phyloP scores from a whole-genome alignment of 2,329 filamentous ascomycete species.

The Talaromyces islandicus region DNA sequence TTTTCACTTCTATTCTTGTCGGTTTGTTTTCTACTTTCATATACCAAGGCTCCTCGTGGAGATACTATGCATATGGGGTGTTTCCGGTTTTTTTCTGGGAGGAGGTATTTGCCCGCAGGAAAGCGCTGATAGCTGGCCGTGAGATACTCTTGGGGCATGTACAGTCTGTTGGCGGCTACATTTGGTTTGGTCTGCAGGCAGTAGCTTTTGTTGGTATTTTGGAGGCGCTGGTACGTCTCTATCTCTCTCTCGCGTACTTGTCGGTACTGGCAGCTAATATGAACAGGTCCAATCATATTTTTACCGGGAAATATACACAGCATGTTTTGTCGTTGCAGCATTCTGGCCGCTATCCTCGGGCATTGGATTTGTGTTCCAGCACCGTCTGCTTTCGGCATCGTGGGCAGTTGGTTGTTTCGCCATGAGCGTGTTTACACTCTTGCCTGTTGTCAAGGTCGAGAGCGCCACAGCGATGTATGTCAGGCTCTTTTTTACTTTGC shows the following conservation, averaged over 20 bases:
- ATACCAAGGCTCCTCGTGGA: conserved; percentile 69
- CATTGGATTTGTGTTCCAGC: conserved; percentile 60
- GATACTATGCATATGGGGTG: conserved; percentile 86
- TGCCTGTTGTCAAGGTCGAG: conserved; percentile 82
- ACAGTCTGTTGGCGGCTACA: conserved; percentile 51
- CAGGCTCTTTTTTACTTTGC: neutral
- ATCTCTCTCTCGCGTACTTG: neutral
- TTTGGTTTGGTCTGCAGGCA: conserved; percentile 58
- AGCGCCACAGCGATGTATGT: conserved; percentile 65
- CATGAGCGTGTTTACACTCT: conserved; percentile 87
- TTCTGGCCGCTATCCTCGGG: conserved; percentile 77
- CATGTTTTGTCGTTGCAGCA: conserved; percentile 68
- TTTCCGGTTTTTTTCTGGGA: conserved; percentile 98
- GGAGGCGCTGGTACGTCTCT: conserved; percentile 62
- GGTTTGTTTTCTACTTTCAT: conserved; percentile 72
- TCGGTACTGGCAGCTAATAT: neutral
- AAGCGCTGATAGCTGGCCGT: conserved; percentile 61
- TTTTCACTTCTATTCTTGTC: conserved; percentile 72
- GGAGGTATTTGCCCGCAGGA: conserved; percentile 75
- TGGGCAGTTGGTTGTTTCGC: conserved; percentile 73
- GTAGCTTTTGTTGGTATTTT: conserved; percentile 68
- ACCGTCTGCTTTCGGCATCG: conserved; percentile 57
- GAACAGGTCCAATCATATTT: conserved; percentile 83
- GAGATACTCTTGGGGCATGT: conserved; percentile 65
- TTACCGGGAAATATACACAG: conserved; percentile 77